Evolutionary conservation across 768 basidiomycete species (phyloP), one percentile per base, ranked within the genome.

Genomic region (Ephemerocybe angulata): DNA sequence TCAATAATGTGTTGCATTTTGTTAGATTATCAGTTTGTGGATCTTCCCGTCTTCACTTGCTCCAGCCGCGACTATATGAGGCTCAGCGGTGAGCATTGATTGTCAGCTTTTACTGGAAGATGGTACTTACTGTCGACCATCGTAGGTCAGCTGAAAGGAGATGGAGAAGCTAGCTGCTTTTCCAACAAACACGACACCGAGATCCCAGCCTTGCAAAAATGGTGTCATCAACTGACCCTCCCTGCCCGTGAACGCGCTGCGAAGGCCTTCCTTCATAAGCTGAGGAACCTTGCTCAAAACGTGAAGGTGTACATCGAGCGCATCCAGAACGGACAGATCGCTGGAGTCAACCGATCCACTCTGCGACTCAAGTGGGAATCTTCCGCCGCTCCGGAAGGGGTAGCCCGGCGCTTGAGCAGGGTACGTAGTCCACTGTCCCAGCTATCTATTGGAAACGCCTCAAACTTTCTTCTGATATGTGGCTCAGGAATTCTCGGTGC

Each of bases 61-160:
- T 85, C 83, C 1, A 76, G 80, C 40, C 76, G 83, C n/a, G 83
- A 86, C 63, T 85, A 86, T 58, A 72, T 83, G n/a, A 70, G 83
- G 37, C 63, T 85, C n/a, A 82, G 73, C 70, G 77, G 78, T 74
- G 33, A 59, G 66, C 30, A 47, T 41, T 5, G 7, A 41, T 41
- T 41, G 15, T 19, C 7, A 19, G 29, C 17, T 49, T 19, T 41
- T n/a, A 6, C 10, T 7, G 7, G 5, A 19, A 7, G 21, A 19
- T 6, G 15, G 15, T 13, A 37, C 8, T 17, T 30, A 24, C 49
- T 56, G 22, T 38, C 10, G 17, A 56, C 27, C 50, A 31, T 12
- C 44, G 13, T 25, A 82, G 82, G 76, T 11, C 81, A 84, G 69
- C 76, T 82, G 22, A 77, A 77, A 60, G 83, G 83, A 28, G 83